Conservation (phyloP, 73 alveolate genomes). For the Tetrahymena malaccensis region DNA sequence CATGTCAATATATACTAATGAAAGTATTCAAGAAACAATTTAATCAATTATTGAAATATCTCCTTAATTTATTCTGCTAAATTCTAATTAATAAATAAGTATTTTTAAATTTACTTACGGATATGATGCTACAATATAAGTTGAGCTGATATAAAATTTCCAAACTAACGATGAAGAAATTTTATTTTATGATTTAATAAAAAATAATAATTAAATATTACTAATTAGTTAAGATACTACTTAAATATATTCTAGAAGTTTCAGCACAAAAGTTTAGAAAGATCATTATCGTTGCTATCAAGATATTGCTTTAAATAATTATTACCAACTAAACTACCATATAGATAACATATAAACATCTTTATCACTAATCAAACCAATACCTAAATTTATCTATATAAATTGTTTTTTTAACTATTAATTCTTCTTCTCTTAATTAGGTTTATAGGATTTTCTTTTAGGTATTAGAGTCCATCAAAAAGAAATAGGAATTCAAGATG, state of each 20-base stretch:
- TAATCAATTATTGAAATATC: not conserved
- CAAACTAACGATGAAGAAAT: not conserved
- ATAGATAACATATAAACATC: not conserved
- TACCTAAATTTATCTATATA: not conserved
- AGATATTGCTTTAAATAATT: not conserved
- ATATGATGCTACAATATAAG: not conserved
- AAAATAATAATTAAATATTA: not conserved
- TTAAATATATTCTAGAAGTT: not conserved
- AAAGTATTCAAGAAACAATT: not conserved
- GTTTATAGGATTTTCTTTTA: not conserved
- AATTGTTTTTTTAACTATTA: not conserved
- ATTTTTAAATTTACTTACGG: not conserved
- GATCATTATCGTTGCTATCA: not conserved
- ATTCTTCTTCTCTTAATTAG: not conserved
- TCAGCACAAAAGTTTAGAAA: not conserved
- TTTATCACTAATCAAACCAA: not conserved
- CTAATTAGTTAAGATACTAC: not conserved
- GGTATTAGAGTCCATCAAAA: not conserved
- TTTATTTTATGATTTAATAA: not conserved
- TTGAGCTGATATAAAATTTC: not conserved
- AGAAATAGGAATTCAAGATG: not conserved
- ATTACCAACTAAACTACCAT: not conserved
- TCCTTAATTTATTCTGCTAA: not conserved
- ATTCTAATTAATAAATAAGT: not conserved
- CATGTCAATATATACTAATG: not conserved